Evolutionary conservation across 2,329 filamentous ascomycete genomes (phyloP).

Genomic region (Hyphodiscus sp.): DNA sequence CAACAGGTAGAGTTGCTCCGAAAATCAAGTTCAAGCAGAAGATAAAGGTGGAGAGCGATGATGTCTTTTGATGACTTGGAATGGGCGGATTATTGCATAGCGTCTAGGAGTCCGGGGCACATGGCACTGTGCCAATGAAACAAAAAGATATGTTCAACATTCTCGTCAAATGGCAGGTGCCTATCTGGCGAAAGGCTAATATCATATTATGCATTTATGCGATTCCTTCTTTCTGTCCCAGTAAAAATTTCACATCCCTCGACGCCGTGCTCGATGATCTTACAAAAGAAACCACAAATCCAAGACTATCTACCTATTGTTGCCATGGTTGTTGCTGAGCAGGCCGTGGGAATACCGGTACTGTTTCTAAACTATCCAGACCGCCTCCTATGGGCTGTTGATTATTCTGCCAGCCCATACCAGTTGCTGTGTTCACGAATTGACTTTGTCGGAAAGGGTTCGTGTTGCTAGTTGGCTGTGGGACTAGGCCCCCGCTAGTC

Average conservation of each 20-base stretch:
- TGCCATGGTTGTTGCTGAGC: constrained; percentile 58
- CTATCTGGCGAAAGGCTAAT: constrained; percentile 14
- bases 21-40: constrained; percentile 24
- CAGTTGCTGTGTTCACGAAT: constrained; percentile 84
- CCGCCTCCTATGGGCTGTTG: constrained; percentile 75
- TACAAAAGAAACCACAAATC: constrained; percentile 9
- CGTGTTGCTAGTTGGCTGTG: constrained; percentile 79
- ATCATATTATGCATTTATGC: constrained; percentile 22
- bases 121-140: constrained; percentile 3
- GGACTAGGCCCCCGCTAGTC: constrained; percentile 45
- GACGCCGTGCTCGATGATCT: constrained; percentile 28
- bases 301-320: constrained; percentile 16
- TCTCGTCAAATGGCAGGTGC: constrained; percentile 11
- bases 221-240: constrained; percentile 4
- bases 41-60: constrained; percentile 44
- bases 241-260: constrained; percentile 14
- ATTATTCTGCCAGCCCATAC: constrained; percentile 79
- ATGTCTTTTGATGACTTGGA: constrained; percentile 33
- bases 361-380: constrained; percentile 70
- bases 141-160: neutral
- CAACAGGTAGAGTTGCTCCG: constrained; percentile 29
- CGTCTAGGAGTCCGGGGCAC: constrained; percentile 2
- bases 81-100: constrained; percentile 1
- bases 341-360: constrained; percentile 81
- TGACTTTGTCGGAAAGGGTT: constrained; percentile 92